phyloP scores from a whole-genome alignment of 1,139 yeast species.

The Zygosaccharomyces sapae region DNA sequence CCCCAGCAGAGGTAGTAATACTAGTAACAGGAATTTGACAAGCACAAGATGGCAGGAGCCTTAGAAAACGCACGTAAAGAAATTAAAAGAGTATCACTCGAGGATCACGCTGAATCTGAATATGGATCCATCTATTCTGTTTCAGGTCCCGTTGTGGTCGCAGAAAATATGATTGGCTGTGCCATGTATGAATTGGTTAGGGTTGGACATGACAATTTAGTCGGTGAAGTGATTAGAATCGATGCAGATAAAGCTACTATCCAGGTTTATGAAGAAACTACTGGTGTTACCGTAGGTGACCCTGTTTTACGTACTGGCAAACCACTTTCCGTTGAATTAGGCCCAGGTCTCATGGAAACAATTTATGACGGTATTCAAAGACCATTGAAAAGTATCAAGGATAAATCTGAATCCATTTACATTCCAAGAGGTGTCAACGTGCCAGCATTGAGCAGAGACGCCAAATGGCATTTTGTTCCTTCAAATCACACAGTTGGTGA shows the following conservation, averaged over 20 bases:
- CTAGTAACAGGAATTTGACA: constrained; percentile 1
- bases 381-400: constrained; percentile 90
- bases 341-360: constrained; percentile 99
- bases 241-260: constrained; percentile 95
- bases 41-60: constrained; percentile 72
- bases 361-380: constrained; percentile 99
- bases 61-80: constrained; percentile 95
- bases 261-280: constrained; percentile 98
- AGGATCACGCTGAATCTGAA: constrained; percentile 69
- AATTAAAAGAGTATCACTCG: constrained; percentile 77
- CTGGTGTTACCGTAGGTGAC: constrained; percentile 98
- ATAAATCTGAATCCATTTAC: constrained; percentile 81
- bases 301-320: constrained; percentile 97
- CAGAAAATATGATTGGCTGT: constrained; percentile 98
- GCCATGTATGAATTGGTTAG: constrained; percentile 98
- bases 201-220: constrained; percentile 94
- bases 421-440: constrained; percentile 98
- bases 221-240: constrained; percentile 97
- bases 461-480: constrained; percentile 84
- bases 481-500: constrained; percentile 81
- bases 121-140: constrained; percentile 90
- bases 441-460: constrained; percentile 81
- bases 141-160: constrained; percentile 95
- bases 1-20: neutral
- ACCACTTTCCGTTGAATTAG: constrained; percentile 95